These are phyloP conservation scores for Suillus tomentosus DNA, from an alignment of 768 basidiomycete genomes.

Conservation along the genomic window DNA sequence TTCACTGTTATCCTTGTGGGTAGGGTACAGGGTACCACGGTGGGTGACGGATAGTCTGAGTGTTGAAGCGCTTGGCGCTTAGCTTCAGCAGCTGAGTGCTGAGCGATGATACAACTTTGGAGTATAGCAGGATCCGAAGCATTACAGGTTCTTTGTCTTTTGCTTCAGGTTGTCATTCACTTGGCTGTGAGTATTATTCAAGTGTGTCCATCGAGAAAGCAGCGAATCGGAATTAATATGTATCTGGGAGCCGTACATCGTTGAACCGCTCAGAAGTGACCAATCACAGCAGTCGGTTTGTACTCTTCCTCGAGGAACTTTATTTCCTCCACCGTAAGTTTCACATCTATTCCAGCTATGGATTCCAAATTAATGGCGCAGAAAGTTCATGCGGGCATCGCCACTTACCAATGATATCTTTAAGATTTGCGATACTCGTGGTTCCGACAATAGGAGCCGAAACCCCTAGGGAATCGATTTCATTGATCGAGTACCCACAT, in stretches of 20 bases:
- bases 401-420: slow-evolving; percentile 41
- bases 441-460: slow-evolving; percentile 48
- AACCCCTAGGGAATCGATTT: slow-evolving; percentile 25
- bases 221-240: background rate
- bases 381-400: background rate
- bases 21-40: too few relatives aligned
- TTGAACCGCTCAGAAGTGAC: slow-evolving; percentile 30
- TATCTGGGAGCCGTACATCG: background rate
- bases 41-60: too few relatives aligned
- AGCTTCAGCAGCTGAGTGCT: too few relatives aligned
- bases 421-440: slow-evolving; percentile 41
- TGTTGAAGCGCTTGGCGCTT: too few relatives aligned
- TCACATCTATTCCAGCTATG: slow-evolving; percentile 40
- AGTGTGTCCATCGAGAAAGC: background rate
- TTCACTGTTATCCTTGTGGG: too few relatives aligned
- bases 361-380: slow-evolving; percentile 9
- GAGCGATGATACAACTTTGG: background rate
- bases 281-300: slow-evolving; percentile 40
- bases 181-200: background rate
- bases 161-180: background rate
- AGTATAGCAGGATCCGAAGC: background rate
- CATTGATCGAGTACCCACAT: background rate
- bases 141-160: background rate
- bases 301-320: slow-evolving; percentile 49
- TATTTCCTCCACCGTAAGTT: slow-evolving; percentile 51